phyloP scores from a whole-genome alignment of 1,139 yeast species.

The Ogataea hybrid region DNA sequence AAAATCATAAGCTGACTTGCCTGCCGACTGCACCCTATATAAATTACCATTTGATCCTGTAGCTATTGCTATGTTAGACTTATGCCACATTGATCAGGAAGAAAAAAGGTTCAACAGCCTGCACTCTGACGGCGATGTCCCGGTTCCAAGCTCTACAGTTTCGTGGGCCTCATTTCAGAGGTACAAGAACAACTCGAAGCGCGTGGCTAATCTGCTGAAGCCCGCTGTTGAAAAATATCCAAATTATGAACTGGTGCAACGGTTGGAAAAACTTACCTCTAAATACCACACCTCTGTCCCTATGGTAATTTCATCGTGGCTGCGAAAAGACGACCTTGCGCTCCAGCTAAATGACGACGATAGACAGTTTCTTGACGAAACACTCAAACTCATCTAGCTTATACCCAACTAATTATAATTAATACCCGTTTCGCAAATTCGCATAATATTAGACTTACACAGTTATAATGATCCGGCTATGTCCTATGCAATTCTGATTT shows the following conservation, averaged over 20 bases:
- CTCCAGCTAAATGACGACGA: constrained; percentile 15
- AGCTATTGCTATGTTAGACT: too few relatives aligned
- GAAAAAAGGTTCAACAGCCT: constrained; percentile 4
- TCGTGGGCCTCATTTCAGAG: constrained; percentile 28
- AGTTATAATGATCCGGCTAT: background rate
- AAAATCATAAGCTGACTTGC: background rate
- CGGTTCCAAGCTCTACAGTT: background rate
- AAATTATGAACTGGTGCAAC: constrained; percentile 18
- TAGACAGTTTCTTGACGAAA: constrained; percentile 16
- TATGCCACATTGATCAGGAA: background rate
- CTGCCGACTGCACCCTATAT: background rate
- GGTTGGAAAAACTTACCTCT: constrained; percentile 20
- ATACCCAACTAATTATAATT: background rate
- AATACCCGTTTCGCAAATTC: constrained; percentile 3
- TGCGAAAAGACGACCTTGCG: constrained; percentile 4
- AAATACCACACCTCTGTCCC: constrained; percentile 25
- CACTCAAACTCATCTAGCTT: background rate
- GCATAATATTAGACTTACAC: constrained; percentile 3
- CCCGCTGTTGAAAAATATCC: background rate
- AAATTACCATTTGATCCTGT: too few relatives aligned
- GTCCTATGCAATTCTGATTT: background rate
- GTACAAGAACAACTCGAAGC: constrained; percentile 16
- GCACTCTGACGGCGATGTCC: background rate
- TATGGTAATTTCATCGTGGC: constrained; percentile 21
- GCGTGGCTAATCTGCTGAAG: constrained; percentile 14